Evolutionary conservation across 176 grass and related monocot genomes (phyloP).

Genomic region (Aegilops bicornis): DNA sequence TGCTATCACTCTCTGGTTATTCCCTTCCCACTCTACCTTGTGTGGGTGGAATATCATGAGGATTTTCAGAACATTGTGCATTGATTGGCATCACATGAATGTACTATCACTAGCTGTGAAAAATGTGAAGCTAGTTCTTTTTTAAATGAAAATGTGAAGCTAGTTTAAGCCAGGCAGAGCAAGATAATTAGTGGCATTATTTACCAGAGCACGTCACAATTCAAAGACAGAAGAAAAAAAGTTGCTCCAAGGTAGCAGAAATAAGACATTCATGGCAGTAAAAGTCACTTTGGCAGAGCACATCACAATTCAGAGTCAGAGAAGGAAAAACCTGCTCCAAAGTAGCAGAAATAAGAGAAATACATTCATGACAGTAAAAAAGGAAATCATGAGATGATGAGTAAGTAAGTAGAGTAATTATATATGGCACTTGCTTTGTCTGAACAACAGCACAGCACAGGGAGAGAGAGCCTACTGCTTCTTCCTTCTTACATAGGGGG

Average conservation of each 20-base stretch:
- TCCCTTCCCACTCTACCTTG: constrained; percentile 24
- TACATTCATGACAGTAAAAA: no score
- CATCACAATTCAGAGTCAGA: no score
- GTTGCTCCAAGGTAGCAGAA: not conserved
- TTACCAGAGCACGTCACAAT: not conserved
- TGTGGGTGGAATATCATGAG: constrained; percentile 39
- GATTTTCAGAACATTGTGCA: constrained; percentile 18
- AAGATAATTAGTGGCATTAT: not conserved
- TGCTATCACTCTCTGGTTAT: constrained; percentile 40
- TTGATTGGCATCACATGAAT: constrained; percentile 24
- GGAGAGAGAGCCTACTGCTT: constrained; percentile 20
- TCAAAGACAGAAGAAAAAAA: not conserved
- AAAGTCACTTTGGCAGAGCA: not conserved
- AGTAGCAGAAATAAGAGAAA: no score
- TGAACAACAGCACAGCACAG: constrained; percentile 22
- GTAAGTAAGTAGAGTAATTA: constrained; percentile 35
- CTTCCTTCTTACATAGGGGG: constrained; percentile 32
- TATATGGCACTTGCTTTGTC: constrained; percentile 49
- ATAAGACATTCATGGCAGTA: not conserved
- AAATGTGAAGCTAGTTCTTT: not conserved
- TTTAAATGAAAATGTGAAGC: not conserved
- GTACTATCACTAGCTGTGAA: not conserved
- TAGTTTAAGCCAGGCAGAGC: not conserved
- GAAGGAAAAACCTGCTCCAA: no score
- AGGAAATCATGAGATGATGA: not conserved